phyloP scores from a whole-genome alignment of 2,329 filamentous ascomycete species.

The Microsporum ferrugineum region DNA sequence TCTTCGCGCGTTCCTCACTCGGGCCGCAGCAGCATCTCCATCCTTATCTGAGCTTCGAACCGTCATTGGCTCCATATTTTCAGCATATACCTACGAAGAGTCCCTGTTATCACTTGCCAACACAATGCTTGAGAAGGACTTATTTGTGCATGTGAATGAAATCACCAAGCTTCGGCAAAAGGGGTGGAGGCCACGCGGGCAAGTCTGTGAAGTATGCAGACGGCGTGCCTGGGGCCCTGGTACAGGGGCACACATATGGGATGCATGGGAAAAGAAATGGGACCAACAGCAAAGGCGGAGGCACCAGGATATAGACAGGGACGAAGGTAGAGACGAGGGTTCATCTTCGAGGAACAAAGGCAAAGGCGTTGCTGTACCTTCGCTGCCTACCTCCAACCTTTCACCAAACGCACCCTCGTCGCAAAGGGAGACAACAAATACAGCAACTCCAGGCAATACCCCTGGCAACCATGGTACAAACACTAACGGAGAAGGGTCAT shows the following conservation, averaged over 20 bases:
- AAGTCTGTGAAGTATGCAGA: slow-evolving; percentile 78
- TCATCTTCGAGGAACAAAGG: slow-evolving; percentile 26
- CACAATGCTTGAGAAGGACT: slow-evolving; percentile 71
- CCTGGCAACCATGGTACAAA: neutral
- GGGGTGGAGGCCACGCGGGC: slow-evolving; percentile 80
- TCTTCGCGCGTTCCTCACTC: slow-evolving; percentile 73
- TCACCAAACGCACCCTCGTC: neutral
- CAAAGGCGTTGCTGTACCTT: slow-evolving; percentile 25
- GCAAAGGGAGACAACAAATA: slow-evolving; percentile 6
- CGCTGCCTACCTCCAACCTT: neutral
- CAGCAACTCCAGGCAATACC: slow-evolving; percentile 6
- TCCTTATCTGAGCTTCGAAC: slow-evolving; percentile 75
- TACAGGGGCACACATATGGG: slow-evolving; percentile 63
- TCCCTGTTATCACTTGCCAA: slow-evolving; percentile 78
- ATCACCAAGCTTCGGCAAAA: slow-evolving; percentile 63
- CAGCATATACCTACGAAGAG: slow-evolving; percentile 90
- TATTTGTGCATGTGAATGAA: slow-evolving; percentile 71
- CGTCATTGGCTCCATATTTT: slow-evolving; percentile 80
- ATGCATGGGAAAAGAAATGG: slow-evolving; percentile 61
- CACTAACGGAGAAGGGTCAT: slow-evolving; percentile 5
- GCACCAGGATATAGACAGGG: slow-evolving; percentile 19
- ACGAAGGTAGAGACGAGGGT: slow-evolving; percentile 6
- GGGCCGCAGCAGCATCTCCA: slow-evolving; percentile 69
- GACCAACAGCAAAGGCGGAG: slow-evolving; percentile 24
- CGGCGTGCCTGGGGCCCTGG: slow-evolving; percentile 81